Conservation (phyloP, 768 basidiomycete genomes). For the Termitomyces sp. region DNA sequence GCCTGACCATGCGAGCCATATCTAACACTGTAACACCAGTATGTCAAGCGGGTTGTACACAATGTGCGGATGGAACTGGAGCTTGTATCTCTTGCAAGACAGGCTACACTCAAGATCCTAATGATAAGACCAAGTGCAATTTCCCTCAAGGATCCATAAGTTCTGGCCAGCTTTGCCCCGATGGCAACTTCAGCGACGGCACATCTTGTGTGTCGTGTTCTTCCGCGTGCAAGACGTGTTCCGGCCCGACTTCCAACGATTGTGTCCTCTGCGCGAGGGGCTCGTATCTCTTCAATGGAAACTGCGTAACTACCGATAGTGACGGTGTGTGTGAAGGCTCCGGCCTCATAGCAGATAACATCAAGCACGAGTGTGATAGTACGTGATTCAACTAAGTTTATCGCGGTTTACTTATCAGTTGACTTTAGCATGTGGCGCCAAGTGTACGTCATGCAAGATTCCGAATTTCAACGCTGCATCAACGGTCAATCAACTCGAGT, state of each 20-base stretch:
- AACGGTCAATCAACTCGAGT: slow-evolving; percentile 59
- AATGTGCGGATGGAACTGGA: slow-evolving; percentile 65
- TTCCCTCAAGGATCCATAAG: slow-evolving; percentile 44
- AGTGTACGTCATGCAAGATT: slow-evolving; percentile 74
- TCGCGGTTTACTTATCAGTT: slow-evolving; percentile 1
- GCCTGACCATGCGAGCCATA: background rate
- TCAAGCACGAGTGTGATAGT: slow-evolving; percentile 84
- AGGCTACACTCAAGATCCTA: slow-evolving; percentile 64
- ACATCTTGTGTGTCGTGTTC: slow-evolving; percentile 56
- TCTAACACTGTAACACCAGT: slow-evolving; percentile 32
- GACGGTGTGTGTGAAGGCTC: slow-evolving; percentile 73
- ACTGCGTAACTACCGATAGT: slow-evolving; percentile 59
- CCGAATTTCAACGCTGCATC: slow-evolving; percentile 64
- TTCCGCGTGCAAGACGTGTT: slow-evolving; percentile 66
- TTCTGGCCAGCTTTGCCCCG: slow-evolving; percentile 54
- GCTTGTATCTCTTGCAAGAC: slow-evolving; percentile 66
- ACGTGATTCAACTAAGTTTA: slow-evolving; percentile 23
- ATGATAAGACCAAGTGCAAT: slow-evolving; percentile 64
- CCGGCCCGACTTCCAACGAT: slow-evolving; percentile 58
- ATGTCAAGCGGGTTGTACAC: slow-evolving; percentile 67
- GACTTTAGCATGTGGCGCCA: slow-evolving; percentile 67
- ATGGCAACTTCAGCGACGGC: slow-evolving; percentile 55
- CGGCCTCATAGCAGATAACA: slow-evolving; percentile 71
- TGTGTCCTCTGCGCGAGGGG: slow-evolving; percentile 68
- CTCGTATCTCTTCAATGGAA: slow-evolving; percentile 58